Conservation (phyloP, 352 stramenopile species). For the Globisporangium carolinianum region DNA sequence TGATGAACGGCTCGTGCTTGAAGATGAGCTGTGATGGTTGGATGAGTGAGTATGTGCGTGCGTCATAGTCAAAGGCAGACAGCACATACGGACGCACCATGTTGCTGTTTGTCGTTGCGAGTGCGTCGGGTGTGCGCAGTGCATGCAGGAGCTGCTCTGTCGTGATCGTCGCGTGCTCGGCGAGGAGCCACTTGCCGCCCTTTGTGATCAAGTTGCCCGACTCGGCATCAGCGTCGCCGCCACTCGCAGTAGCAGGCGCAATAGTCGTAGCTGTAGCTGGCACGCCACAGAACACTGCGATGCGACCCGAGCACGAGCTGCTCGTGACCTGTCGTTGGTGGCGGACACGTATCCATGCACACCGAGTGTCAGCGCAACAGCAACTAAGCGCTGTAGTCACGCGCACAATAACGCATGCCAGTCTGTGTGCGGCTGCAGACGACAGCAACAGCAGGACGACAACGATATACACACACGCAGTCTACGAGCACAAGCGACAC, state of each 20-base stretch:
- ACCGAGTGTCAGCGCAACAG: neutral
- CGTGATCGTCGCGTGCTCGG: constrained; percentile 70
- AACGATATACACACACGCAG: no score
- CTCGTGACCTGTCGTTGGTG: constrained; percentile 65
- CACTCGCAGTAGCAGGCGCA: neutral
- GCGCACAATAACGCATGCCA: neutral
- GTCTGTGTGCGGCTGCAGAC: no score
- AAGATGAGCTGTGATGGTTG: constrained; percentile 50
- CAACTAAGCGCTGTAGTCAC: neutral
- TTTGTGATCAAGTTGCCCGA: constrained; percentile 74
- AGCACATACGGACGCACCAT: constrained; percentile 33
- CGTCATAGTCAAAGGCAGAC: neutral
- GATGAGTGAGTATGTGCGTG: neutral
- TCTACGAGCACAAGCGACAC: constrained; percentile 5
- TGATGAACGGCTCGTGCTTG: constrained; percentile 90
- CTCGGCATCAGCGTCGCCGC: neutral
- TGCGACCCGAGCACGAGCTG: constrained; percentile 88
- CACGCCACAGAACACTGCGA: constrained; percentile 79
- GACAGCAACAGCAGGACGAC: neutral
- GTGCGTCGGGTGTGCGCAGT: constrained; percentile 29
- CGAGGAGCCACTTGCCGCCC: constrained; percentile 84
- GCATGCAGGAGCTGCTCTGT: constrained; percentile 55
- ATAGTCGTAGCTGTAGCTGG: constrained; percentile 9
- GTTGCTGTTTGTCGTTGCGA: constrained; percentile 30
- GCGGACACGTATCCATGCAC: neutral